Evolutionary conservation across 2,329 filamentous ascomycete genomes (phyloP), one percentile per base, ranked within the genome.

Genomic region (Aspergillus amoenus): DNA sequence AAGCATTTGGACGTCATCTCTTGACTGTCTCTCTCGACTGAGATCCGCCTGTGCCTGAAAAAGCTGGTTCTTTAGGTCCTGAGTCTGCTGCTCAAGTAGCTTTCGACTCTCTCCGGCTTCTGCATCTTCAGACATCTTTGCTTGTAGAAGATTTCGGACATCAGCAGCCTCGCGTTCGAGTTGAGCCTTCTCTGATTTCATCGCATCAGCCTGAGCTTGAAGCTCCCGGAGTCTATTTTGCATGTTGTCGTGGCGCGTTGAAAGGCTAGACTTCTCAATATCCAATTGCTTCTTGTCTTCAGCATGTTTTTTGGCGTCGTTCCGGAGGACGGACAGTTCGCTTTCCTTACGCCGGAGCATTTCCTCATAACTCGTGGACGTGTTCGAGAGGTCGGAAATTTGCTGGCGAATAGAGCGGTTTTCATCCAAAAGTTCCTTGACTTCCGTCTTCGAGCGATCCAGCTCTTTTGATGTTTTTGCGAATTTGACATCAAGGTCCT

Each of bases 311-410:
- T 89, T 90, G 61, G 93, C 85, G 71, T 99, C 94, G 11, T 87
- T 86, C 65, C 92, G 91, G 34, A 97, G 82, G 45, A 97, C 82
- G 0, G 88, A 84, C 18, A 99, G 80, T 70, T 99, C 95, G 72
- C 93, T 96, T 70, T 99, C 94, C 72, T 97, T 99, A 58, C 90
- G 88, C 22, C 92, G 85, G 22, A 99, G 89, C 43, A 97, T 84
- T 66, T 97, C 93, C 74, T 99, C 94, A 64, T 96, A 97, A 69
- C 93, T 91, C 0, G 92, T 95, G 0, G 93, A 96, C 0, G 93
- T 97, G 48, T 91, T 87, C 0, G 94, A 94, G 17, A 99, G 80
- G 64, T 96, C 88, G 0, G 89, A 84, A 52, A 99, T 86, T 67
- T 97, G 92, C 66, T 92, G 85, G 53, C 95, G 88, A 46, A 96